Evolutionary conservation across 768 basidiomycete species (phyloP), one percentile per base, ranked within the genome.

Genomic region (Kwoniella heveanensis): DNA sequence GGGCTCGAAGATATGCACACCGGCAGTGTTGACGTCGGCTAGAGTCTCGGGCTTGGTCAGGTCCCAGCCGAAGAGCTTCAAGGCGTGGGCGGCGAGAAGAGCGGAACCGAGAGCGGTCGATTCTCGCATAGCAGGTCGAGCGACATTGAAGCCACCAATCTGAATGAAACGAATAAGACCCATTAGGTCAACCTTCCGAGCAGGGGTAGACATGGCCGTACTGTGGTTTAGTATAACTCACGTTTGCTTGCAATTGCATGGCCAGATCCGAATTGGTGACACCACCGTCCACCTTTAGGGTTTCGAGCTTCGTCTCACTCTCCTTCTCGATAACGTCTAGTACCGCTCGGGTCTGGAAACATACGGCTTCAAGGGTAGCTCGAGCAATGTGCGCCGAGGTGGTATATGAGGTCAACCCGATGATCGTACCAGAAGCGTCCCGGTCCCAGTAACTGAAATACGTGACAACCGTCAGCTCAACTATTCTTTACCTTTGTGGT

Each of bases 101-200:
- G 96, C 96, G 9, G 93, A 91, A 21, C 96, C 96, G 53, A 99
- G 84, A 1, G 96, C 96, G 17, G 96, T 99, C 1, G 91, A 94
- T 80, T 99, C 96, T 78, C 95, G 83, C 96, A 99, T 99, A 76
- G 91, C 88, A 12, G 95, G 96, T 58, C 96, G 84, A 62, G 94
- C 83, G 66, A 99, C 91, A 27, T 86, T 87, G 81, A 96, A 94
- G 15, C 94, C 95, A 29, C 93, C 92, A 47, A 95, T 83, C 77
- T 96, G 89, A 2, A 91, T 17, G n/a, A n/a, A n/a, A n/a, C n/a
- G n/a, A n/a, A n/a, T n/a, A n/a, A n/a, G n/a, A n/a, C n/a, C n/a
- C n/a, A n/a, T n/a, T n/a, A n/a, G n/a, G n/a, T n/a, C n/a, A n/a
- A n/a, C n/a, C n/a, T n/a, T n/a, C n/a, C n/a, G n/a, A n/a, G n/a